Conservation (phyloP, 352 stramenopile species). For the Phytophthora citricola region DNA sequence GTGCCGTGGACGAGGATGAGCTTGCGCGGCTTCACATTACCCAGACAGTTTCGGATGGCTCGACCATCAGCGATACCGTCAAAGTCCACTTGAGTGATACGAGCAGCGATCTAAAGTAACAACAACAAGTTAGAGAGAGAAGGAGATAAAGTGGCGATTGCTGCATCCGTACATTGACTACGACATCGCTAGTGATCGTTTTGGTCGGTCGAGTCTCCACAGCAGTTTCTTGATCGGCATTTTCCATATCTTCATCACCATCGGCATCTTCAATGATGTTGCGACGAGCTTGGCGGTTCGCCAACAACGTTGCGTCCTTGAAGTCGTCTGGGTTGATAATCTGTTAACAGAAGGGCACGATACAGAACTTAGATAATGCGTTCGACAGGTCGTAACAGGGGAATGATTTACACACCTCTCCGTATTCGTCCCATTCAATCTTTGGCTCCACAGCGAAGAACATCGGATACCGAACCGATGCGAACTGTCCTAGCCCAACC, state of each 20-base stretch:
- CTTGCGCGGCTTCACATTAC: conserved; percentile 90
- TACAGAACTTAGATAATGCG: background rate
- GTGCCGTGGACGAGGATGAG: conserved; percentile 89
- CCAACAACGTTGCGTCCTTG: conserved; percentile 73
- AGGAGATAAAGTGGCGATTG: background rate
- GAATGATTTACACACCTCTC: conserved; percentile 52
- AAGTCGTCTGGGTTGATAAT: conserved; percentile 88
- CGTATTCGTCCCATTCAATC: conserved; percentile 91
- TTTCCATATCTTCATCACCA: conserved; percentile 76
- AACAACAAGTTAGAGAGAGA: conserved; percentile 7
- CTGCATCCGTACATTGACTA: conserved; percentile 54
- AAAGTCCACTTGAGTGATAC: conserved; percentile 86
- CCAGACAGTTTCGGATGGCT: conserved; percentile 89
- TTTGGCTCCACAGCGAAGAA: conserved; percentile 89
- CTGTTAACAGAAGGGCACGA: conserved; percentile 22
- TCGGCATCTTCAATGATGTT: conserved; percentile 70
- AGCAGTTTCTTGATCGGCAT: conserved; percentile 60
- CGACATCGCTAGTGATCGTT: conserved; percentile 73
- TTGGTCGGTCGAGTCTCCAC: conserved; percentile 83
- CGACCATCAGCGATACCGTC: conserved; percentile 83
- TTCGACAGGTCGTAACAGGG: background rate
- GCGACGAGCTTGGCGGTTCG: conserved; percentile 67
- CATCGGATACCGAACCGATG: conserved; percentile 87
- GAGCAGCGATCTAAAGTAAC: conserved; percentile 66
- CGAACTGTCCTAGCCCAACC: conserved; percentile 85